These are phyloP conservation scores for Solanum virginianum DNA, from an alignment of 257 asterid species.

Conservation along the genomic window DNA sequence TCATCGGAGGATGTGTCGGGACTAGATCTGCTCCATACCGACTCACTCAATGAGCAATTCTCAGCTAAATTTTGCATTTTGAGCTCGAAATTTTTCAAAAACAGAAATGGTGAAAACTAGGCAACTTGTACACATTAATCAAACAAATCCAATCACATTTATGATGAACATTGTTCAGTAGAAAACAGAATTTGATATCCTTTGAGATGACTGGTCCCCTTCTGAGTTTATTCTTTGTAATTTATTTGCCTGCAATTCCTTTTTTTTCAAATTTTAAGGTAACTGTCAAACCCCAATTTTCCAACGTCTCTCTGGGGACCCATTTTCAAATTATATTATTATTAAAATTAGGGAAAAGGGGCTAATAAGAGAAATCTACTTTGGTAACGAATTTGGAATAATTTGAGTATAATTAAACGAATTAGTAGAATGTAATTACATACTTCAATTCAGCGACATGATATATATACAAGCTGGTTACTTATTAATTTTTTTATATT, in stretches of 20 bases:
- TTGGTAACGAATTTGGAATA: too few relatives aligned
- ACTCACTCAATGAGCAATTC: slow-evolving; percentile 24
- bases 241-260: slow-evolving; percentile 3
- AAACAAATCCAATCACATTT: neutral
- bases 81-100: slow-evolving; percentile 5
- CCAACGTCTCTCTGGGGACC: slow-evolving; percentile 26
- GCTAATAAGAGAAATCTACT: too few relatives aligned
- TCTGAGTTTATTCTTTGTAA: slow-evolving; percentile 19
- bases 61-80: slow-evolving; percentile 38
- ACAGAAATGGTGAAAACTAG: neutral
- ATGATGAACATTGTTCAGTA: neutral
- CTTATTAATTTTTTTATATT: too few relatives aligned
- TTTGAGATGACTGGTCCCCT: neutral
- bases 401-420: too few relatives aligned
- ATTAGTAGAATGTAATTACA: too few relatives aligned
- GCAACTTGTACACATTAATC: slow-evolving; percentile 12
- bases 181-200: neutral
- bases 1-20: slow-evolving; percentile 28
- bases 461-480: too few relatives aligned
- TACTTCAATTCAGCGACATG: too few relatives aligned
- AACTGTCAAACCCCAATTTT: slow-evolving; percentile 20
- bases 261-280: slow-evolving; percentile 38
- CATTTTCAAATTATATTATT: slow-evolving; percentile 16
- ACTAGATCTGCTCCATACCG: slow-evolving; percentile 39
- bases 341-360: neutral